Evolutionary conservation across 2,329 filamentous ascomycete species (phyloP).

Genomic region (Hypoxylon sp.): DNA sequence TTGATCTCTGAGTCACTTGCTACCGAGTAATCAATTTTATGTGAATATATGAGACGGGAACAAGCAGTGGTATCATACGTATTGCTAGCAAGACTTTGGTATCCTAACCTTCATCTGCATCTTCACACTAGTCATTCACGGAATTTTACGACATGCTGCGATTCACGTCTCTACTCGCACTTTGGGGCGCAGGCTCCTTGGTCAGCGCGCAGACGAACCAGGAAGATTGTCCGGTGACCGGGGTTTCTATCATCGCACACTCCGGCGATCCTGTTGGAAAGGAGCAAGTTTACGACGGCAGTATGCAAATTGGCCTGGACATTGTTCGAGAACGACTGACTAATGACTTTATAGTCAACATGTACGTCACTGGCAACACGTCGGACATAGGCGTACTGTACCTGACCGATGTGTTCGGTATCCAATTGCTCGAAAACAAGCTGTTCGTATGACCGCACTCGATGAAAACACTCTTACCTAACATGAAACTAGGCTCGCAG

Average conservation of each 20-base stretch:
- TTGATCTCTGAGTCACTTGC: neutral
- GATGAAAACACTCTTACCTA: slow-evolving; percentile 1
- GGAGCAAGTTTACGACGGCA: slow-evolving; percentile 47
- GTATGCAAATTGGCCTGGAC: slow-evolving; percentile 33
- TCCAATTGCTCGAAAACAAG: slow-evolving; percentile 49
- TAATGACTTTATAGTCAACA: slow-evolving; percentile 45
- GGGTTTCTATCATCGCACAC: slow-evolving; percentile 47
- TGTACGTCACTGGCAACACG: slow-evolving; percentile 49
- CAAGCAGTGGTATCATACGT: neutral
- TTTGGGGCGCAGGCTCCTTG: slow-evolving; percentile 39
- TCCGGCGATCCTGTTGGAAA: slow-evolving; percentile 47
- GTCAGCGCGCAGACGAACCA: slow-evolving; percentile 15
- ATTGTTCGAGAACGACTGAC: slow-evolving; percentile 5
- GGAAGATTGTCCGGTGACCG: slow-evolving; percentile 43
- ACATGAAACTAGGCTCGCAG: slow-evolving; percentile 46
- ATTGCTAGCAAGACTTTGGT: neutral
- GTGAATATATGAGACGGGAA: neutral
- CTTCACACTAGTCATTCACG: neutral
- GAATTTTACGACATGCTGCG: slow-evolving; percentile 40
- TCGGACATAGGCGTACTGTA: slow-evolving; percentile 50
- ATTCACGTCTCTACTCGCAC: slow-evolving; percentile 37
- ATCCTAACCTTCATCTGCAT: neutral
- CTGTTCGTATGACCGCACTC: slow-evolving; percentile 38
- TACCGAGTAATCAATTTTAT: neutral
- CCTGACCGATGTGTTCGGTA: slow-evolving; percentile 51